These are phyloP conservation scores for Chlamydomonas incerta DNA, from an alignment of 139 green algal genomes.

Conservation along the genomic window DNA sequence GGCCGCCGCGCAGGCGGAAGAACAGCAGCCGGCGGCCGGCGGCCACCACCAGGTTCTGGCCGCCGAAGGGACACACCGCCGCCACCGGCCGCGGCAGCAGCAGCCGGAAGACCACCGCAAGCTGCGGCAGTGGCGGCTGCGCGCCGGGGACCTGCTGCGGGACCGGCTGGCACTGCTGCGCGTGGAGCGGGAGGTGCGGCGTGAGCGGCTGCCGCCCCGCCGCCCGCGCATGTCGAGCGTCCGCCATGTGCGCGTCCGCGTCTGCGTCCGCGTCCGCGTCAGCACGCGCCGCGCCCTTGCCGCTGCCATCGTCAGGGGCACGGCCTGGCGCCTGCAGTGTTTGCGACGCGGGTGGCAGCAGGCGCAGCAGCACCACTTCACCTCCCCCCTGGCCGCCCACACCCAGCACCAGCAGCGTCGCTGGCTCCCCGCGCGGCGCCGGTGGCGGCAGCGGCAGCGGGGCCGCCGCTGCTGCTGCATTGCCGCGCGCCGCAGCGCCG, in stretches of 20 bases:
- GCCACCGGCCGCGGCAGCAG: slow-evolving; percentile 7
- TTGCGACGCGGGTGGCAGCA: background rate
- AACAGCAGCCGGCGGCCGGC: slow-evolving; percentile 24
- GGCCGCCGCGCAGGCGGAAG: slow-evolving; percentile 3
- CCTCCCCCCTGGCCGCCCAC: slow-evolving; percentile 1
- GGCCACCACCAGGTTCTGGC: background rate
- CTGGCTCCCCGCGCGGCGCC: background rate
- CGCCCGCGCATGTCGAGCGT: too few relatives aligned
- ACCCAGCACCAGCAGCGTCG: slow-evolving; percentile 6
- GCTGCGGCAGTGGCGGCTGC: background rate
- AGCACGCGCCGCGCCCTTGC: background rate
- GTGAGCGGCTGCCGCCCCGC: too few relatives aligned
- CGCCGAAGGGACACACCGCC: slow-evolving; percentile 14
- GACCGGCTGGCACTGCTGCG: too few relatives aligned
- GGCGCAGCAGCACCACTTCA: slow-evolving; percentile 1
- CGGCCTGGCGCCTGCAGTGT: background rate
- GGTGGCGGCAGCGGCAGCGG: too few relatives aligned
- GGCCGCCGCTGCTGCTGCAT: background rate
- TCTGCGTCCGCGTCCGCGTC: background rate
- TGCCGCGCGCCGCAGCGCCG: too few relatives aligned
- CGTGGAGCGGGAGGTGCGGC: too few relatives aligned
- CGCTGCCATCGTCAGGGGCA: background rate
- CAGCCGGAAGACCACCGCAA: slow-evolving; percentile 15
- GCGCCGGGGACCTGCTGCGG: too few relatives aligned
- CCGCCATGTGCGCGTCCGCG: too few relatives aligned